Base-by-base conservation (phyloP, 2,329 filamentous ascomycete species). In the Colletotrichum viniferum region DNA sequence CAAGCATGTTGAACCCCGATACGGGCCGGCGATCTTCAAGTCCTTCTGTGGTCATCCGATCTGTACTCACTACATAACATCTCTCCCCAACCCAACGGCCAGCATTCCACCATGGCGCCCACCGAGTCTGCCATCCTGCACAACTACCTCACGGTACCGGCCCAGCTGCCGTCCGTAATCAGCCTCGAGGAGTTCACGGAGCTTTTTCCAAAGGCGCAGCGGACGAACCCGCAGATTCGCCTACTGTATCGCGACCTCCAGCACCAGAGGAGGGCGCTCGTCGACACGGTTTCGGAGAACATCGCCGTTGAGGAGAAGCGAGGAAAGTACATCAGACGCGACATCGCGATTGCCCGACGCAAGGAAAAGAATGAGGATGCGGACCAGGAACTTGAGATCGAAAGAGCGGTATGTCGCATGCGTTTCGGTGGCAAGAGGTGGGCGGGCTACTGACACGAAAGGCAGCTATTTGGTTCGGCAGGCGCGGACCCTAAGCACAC, bases 241-340 rank as follows among this genome's bases (percentile, higher is more conserved):
- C 87, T 89, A 1, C 88, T 98, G 7, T 98, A 97, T 82, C 92
- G 94, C 63, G 94, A 97, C 82, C 88, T 98, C 4, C 94, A 97
- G 80, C 89, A 92, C 74, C 91, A 96, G 81, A 92, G 95, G 70
- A 92, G 93, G 76, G 88, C 89, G 63, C 87, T 94, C 13, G 89
- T 95, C 69, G 94, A 96, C 79, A 83, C 86, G 5, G 92, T 97
- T 16, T 88, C 91, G 80, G 83, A 84, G 10, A 94, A 91, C 78
- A 94, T 96, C 73, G 88, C 89, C 8, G 85, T 85, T n/a, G 94
- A 96, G 82, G 89, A 90, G 63, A 90, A 89, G 79, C 87, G 89
- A 36, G 93, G 93, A 32, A 89, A 88, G 77, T 86, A 85, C 21
- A 86, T 94, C 80, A 88, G 89, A 63, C 87, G 90, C 12, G 89